phyloP scores from a whole-genome alignment of 2,329 filamentous ascomycete species.

The Apiospora saccharicola region DNA sequence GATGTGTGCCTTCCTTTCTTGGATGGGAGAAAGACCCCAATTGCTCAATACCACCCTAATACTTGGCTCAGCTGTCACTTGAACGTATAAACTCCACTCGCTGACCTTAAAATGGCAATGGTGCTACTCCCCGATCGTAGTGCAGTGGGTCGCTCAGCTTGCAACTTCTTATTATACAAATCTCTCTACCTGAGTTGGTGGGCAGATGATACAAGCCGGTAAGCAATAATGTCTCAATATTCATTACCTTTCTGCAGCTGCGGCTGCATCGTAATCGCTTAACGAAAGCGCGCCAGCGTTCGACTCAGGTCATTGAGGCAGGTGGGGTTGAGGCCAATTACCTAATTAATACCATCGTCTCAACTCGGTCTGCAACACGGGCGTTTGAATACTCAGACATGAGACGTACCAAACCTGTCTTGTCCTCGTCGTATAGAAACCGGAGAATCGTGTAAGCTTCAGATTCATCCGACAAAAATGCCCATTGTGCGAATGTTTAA shows the following conservation, averaged over 20 bases:
- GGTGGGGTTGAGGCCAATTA: background rate
- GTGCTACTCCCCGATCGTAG: background rate
- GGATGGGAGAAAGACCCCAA: background rate
- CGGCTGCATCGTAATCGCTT: too few species aligned
- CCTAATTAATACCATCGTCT: background rate
- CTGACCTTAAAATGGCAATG: background rate
- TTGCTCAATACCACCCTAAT: background rate
- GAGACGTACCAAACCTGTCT: constrained; percentile 13
- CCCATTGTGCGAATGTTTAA: background rate
- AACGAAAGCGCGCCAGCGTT: background rate
- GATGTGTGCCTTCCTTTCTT: background rate
- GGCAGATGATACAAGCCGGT: too few species aligned
- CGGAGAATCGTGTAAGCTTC: background rate
- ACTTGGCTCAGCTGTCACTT: background rate
- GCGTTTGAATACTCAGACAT: background rate
- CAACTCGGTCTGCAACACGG: background rate
- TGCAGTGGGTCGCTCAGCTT: background rate
- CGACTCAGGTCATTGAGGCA: background rate
- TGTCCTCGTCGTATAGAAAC: background rate
- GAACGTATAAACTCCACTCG: background rate
- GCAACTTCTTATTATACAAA: background rate
- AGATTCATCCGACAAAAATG: background rate
- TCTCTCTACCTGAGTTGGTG: too few species aligned
- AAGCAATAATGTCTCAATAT: too few species aligned
- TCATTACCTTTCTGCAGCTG: too few species aligned